phyloP scores from a whole-genome alignment of 441 rosid genomes.

The Jatropha multifida region DNA sequence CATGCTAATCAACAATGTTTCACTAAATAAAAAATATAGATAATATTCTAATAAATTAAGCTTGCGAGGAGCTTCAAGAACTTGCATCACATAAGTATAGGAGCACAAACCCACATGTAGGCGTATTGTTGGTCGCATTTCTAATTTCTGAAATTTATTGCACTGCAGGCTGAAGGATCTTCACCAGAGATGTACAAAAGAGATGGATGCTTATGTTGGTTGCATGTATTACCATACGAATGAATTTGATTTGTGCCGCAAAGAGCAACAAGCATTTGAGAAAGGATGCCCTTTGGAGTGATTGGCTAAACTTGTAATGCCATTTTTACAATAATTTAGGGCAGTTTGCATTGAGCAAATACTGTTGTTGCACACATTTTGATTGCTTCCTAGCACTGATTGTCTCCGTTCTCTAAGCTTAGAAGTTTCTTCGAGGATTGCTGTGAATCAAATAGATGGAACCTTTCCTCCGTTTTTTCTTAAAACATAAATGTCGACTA shows the following conservation, averaged over 20 bases:
- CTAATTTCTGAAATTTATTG: constrained; percentile 15
- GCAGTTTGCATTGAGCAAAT: constrained; percentile 36
- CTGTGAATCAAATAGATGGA: not conserved
- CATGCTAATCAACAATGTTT: not conserved
- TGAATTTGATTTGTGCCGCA: constrained; percentile 95
- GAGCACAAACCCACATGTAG: not conserved
- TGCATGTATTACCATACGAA: constrained; percentile 96
- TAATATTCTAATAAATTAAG: not conserved
- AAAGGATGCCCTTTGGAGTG: constrained; percentile 84
- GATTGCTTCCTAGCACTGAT: constrained; percentile 10
- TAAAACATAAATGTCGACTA: not conserved
- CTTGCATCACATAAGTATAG: not conserved
- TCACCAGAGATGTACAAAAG: constrained; percentile 82
- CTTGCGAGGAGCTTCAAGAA: not conserved
- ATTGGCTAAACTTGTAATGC: constrained; percentile 22
- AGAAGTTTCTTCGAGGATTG: constrained; percentile 10
- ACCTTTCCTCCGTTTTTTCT: too few relatives aligned
- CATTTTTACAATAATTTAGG: constrained; percentile 37
- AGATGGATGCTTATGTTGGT: constrained; percentile 88
- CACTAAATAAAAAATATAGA: not conserved
- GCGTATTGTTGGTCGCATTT: not conserved
- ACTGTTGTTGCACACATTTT: constrained; percentile 28
- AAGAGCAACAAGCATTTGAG: constrained; percentile 94
- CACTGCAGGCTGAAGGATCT: constrained; percentile 85
- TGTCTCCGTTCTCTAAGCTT: constrained; percentile 7